Base-by-base conservation (phyloP, 352 stramenopile species). In the Phytopythium oedochilum region DNA sequence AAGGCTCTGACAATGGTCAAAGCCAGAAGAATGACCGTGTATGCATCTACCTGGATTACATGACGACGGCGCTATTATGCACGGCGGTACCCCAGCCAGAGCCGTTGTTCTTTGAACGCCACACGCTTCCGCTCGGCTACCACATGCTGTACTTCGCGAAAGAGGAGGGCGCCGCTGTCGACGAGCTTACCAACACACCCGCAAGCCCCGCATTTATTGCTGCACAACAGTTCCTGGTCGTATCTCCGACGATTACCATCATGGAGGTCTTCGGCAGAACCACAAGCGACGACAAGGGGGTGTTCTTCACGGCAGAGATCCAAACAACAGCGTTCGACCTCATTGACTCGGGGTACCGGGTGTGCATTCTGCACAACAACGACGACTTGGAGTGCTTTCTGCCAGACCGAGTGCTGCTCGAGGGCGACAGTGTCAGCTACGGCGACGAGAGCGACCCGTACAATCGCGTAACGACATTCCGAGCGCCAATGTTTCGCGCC, bases 341-440 rank as follows among this genome's bases (percentile, higher is more conserved):
- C 3, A 53, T 54, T 3, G 75, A 86, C 56, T 47, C 53, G 15
- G 57, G 31, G 6, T 64, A 73, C 23, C 74, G 71, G 0, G 53
- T 88, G 17, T 86, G 73, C 35, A 45, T 83, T 4, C 52, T 78
- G 2, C 52, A 83, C 18, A 71, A 86, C 45, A 63, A 67, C 23
- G 60, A 46, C 31, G 62, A 49, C 2, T 73, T 89, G 15, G 68
- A 74, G 11, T 89, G 76, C 22, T 55, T 83, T 31, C 35, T 69
- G 9, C 50, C 60, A 0, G 25, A 60, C 1, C 61, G 55, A 28
- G 48, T 85, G 36, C 18, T 49, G 15, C 15, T 83, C 11, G 73
- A 75, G 35, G 48, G 51, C 3, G 42, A 52, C 15, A 23, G 39
- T 22, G 29, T 66, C 1, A 46, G 32, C 42, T 45, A 59, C 46